Evolutionary conservation across 345 rosid genomes (phyloP).

Genomic region (Aethionema arabicum): DNA sequence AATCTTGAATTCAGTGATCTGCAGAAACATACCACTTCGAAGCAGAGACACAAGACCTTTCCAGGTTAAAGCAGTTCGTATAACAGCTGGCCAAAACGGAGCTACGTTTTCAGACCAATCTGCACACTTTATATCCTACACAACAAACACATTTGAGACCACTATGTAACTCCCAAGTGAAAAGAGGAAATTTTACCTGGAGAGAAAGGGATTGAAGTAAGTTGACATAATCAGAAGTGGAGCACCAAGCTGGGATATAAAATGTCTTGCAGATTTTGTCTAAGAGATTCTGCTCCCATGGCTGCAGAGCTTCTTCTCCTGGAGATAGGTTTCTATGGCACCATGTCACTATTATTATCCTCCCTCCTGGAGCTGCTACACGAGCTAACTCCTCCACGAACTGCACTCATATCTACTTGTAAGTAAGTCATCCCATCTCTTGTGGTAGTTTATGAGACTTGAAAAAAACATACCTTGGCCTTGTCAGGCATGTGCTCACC

Average conservation of each 20-base stretch:
- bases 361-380: conserved; percentile 83
- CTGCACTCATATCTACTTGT: conserved; percentile 39
- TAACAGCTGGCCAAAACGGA: conserved; percentile 95
- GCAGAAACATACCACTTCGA: conserved; percentile 51
- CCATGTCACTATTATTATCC: conserved; percentile 86
- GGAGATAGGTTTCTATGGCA: conserved; percentile 77
- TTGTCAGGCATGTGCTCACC: conserved; percentile 98
- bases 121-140: conserved; percentile 72
- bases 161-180: background rate
- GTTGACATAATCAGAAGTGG: conserved; percentile 67
- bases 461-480: conserved; percentile 46
- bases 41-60: conserved; percentile 71
- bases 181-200: conserved; percentile 37
- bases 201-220: conserved; percentile 56
- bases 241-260: conserved; percentile 89
- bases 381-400: conserved; percentile 75
- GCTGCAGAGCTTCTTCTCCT: conserved; percentile 60
- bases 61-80: conserved; percentile 77
- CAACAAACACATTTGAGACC: conserved; percentile 4
- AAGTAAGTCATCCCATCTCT: background rate
- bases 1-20: background rate
- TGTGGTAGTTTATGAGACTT: background rate
- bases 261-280: conserved; percentile 68
- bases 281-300: conserved; percentile 68
- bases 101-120: conserved; percentile 87